Conservation (phyloP, 2,329 filamentous ascomycete species). For the Claviceps sp. region DNA sequence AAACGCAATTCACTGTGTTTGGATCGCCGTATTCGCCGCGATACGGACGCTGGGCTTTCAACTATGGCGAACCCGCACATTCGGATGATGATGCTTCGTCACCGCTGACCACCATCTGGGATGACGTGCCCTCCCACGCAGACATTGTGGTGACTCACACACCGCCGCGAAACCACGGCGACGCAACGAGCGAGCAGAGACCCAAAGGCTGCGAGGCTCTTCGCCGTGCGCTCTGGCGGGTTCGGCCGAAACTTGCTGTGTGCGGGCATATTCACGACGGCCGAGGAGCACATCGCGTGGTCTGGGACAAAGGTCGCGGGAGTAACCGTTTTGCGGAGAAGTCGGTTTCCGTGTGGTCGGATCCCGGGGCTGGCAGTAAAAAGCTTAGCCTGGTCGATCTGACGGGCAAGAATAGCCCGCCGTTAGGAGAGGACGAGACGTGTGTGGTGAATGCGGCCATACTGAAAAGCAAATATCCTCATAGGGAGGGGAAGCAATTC, state of each 20-base stretch:
- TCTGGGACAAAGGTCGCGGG: conserved; percentile 37
- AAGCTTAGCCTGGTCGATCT: conserved; percentile 53
- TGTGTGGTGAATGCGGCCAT: conserved; percentile 72
- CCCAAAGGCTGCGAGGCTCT: conserved; percentile 48
- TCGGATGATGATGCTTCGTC: conserved; percentile 1
- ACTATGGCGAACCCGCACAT: conserved; percentile 31
- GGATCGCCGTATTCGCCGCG: conserved; percentile 55
- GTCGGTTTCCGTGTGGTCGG: conserved; percentile 36
- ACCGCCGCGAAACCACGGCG: conserved; percentile 47
- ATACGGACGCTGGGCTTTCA: conserved; percentile 51
- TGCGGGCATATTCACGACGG: conserved; percentile 63
- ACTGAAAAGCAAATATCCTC: conserved; percentile 53
- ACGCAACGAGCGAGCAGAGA: conserved; percentile 28
- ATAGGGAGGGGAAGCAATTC: conserved; percentile 46
- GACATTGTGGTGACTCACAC: conserved; percentile 62
- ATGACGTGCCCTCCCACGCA: conserved; percentile 42
- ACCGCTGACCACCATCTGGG: conserved; percentile 38
- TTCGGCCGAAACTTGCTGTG: conserved; percentile 50
- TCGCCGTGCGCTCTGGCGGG: conserved; percentile 39
- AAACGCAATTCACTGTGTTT: conserved; percentile 51
- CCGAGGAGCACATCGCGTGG: conserved; percentile 48
- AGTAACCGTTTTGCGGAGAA: conserved; percentile 32
- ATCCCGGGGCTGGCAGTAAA: conserved; percentile 38
- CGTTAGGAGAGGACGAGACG: conserved; percentile 37
- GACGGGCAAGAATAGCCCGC: conserved; percentile 27